Evolutionary conservation across 441 rosid genomes (phyloP).

Genomic region (Syzygium syzygioides): DNA sequence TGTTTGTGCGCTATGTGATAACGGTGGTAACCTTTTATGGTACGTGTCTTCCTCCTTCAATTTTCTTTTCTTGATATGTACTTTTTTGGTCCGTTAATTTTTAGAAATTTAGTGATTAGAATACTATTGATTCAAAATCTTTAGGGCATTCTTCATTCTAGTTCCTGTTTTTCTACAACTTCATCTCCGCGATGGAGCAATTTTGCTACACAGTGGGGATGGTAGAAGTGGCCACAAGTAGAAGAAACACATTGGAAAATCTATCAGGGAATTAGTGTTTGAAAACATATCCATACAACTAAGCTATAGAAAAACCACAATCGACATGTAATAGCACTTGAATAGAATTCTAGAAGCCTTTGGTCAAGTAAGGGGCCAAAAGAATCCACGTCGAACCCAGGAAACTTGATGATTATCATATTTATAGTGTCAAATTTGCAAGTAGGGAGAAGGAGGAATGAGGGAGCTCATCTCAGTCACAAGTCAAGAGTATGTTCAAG

Average conservation of each 20-base stretch:
- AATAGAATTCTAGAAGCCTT: no score
- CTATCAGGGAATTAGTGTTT: no score
- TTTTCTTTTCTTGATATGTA: background rate
- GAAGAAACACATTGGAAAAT: constrained; percentile 64
- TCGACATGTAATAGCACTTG: no score
- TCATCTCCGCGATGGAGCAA: constrained; percentile 39
- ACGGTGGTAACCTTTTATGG: constrained; percentile 79
- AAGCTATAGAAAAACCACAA: background rate
- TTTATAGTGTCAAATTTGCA: no score
- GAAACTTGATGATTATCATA: no score
- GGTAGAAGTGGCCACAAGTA: constrained; percentile 85
- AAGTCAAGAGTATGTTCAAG: no score
- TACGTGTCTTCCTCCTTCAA: constrained; percentile 17
- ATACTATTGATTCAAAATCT: background rate
- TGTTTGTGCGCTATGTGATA: constrained; percentile 83
- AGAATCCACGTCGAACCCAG: no score
- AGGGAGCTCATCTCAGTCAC: no score
- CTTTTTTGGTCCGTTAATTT: background rate
- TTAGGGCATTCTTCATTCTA: background rate
- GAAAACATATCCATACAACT: no score
- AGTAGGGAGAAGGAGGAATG: no score
- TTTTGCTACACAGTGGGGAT: constrained; percentile 69
- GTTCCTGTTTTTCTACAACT: constrained; percentile 34
- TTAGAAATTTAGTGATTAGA: background rate
- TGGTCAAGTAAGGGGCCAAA: no score